A percentile compares a stretch with the other conserved stretches of the same genome.
phyloP scores from a whole-genome alignment of 2,329 filamentous ascomycete genomes.

The Fusarium goolgardi region DNA sequence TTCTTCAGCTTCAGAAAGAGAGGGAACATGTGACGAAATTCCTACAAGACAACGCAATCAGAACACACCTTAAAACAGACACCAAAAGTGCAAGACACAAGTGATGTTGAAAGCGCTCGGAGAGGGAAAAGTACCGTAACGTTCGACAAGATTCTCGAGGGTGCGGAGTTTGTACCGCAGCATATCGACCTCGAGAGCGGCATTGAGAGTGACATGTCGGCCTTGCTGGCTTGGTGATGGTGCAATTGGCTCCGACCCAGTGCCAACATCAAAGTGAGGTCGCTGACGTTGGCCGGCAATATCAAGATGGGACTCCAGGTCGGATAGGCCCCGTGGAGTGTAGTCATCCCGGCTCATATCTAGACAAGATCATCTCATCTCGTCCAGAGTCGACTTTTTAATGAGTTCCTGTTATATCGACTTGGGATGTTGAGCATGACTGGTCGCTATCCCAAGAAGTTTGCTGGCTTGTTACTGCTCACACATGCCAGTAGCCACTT shows the following conservation, averaged over 20 bases:
- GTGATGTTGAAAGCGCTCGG: conserved; percentile 21
- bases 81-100: conserved; percentile 14
- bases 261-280: conserved; percentile 63
- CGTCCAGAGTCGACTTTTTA: conserved; percentile 44
- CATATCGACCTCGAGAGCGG: conserved; percentile 64
- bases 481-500: conserved; percentile 42
- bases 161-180: conserved; percentile 66
- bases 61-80: conserved; percentile 18
- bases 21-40: conserved; percentile 52
- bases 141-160: conserved; percentile 61
- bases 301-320: conserved; percentile 50
- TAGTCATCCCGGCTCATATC: conserved; percentile 49
- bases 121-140: conserved; percentile 57
- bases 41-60: conserved; percentile 41
- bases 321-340: conserved; percentile 49
- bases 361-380: conserved; percentile 49
- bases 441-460: conserved; percentile 34
- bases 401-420: conserved; percentile 42
- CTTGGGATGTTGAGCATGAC: conserved; percentile 45
- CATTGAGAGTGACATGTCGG: conserved; percentile 60
- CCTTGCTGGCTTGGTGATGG: conserved; percentile 62
- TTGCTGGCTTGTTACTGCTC: conserved; percentile 40
- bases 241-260: conserved; percentile 62
- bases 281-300: conserved; percentile 53
- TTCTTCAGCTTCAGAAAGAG: conserved; percentile 67